Evolutionary conservation across 495 filamentous ascomycete genomes (phyloP).

Genomic region (Hypoxylon fuscum): DNA sequence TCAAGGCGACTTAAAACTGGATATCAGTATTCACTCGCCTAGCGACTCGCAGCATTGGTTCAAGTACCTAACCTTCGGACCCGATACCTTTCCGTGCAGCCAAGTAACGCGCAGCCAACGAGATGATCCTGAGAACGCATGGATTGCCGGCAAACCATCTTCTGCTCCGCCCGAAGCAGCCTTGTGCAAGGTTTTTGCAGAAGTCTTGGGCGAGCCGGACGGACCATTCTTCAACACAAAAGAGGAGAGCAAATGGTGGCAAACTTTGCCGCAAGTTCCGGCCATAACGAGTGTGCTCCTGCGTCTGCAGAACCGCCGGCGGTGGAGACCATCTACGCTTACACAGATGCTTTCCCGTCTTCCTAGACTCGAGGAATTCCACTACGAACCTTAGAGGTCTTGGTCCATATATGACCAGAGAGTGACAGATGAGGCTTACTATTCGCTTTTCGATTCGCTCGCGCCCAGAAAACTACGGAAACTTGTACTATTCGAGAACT

Average conservation of each 20-base stretch:
- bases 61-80: too few species aligned
- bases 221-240: background rate
- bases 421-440: background rate
- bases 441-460: background rate
- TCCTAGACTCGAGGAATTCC: too few species aligned
- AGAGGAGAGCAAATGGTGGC: slow-evolving; percentile 42
- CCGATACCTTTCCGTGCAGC: too few species aligned
- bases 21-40: slow-evolving; percentile 45
- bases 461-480: background rate
- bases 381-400: slow-evolving; percentile 11
- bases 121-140: slow-evolving; percentile 16
- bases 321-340: too few species aligned
- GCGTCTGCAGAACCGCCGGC: too few species aligned
- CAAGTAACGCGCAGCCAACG: too few species aligned
- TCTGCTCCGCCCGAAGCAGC: slow-evolving; percentile 10
- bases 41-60: too few species aligned
- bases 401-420: background rate
- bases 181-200: slow-evolving; percentile 16
- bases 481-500: slow-evolving; percentile 2
- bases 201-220: slow-evolving; percentile 9
- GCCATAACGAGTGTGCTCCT: too few species aligned
- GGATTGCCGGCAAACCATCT: slow-evolving; percentile 20
- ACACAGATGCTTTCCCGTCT: too few species aligned
- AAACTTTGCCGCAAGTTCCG: slow-evolving; percentile 48
- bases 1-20: slow-evolving; percentile 39